phyloP scores from a whole-genome alignment of 495 filamentous ascomycete species.

The Xeromyces bisporus region DNA sequence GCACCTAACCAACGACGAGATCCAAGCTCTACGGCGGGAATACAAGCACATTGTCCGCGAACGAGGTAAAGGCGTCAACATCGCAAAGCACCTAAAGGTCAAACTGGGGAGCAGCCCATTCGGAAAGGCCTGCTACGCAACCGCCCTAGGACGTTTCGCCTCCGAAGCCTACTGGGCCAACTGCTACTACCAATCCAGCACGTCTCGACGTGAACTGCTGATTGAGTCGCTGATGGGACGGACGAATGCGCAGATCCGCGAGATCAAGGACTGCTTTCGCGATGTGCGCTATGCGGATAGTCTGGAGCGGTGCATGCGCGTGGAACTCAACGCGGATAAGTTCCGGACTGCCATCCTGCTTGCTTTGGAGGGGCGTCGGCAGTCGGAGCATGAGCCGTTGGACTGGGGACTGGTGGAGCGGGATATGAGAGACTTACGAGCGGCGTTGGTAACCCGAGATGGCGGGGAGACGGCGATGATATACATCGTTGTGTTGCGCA shows the following conservation, averaged over 20 bases:
- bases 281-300: conserved; percentile 85
- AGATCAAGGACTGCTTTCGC: conserved; percentile 81
- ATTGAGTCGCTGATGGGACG: conserved; percentile 88
- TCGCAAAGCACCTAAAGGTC: conserved; percentile 85
- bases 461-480: conserved; percentile 91
- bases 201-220: conserved; percentile 66
- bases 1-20: conserved; percentile 64
- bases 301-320: conserved; percentile 71
- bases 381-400: conserved; percentile 53
- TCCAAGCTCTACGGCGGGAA: conserved; percentile 65
- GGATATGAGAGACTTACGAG: conserved; percentile 56
- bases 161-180: conserved; percentile 96
- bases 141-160: conserved; percentile 83
- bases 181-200: conserved; percentile 89
- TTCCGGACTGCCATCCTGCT: conserved; percentile 80
- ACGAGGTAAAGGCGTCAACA: conserved; percentile 71
- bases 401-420: conserved; percentile 41
- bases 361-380: conserved; percentile 62
- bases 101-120: conserved; percentile 56
- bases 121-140: conserved; percentile 80
- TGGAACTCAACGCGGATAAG: conserved; percentile 84
- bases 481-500: conserved; percentile 59
- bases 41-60: conserved; percentile 82
- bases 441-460: conserved; percentile 51
- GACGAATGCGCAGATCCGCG: conserved; percentile 66